Percentiles rank a stretch among this genome's conserved stretches.
These are phyloP conservation scores for Starmera stellimalicola DNA, from an alignment of 1,139 yeast genomes.

Conservation along the genomic window DNA sequence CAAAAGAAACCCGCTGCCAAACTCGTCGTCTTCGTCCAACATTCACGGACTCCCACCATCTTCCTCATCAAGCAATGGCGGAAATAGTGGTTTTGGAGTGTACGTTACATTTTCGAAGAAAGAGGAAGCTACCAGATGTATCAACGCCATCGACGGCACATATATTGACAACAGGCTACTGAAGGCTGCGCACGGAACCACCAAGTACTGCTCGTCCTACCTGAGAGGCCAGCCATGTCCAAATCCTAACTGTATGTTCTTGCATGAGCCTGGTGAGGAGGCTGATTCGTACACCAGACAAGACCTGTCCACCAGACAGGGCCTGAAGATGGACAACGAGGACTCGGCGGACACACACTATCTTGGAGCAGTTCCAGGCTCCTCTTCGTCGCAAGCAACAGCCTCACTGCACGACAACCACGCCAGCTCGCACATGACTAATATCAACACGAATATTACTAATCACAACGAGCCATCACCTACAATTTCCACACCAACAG, in stretches of 20 bases:
- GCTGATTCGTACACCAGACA: conserved; percentile 95
- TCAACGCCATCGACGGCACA: conserved; percentile 89
- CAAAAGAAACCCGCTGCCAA: conserved; percentile 48
- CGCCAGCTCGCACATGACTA: conserved; percentile 3
- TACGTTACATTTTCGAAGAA: conserved; percentile 89
- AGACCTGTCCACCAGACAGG: conserved; percentile 78
- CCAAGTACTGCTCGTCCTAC: conserved; percentile 94
- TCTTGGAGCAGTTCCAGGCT: conserved; percentile 15
- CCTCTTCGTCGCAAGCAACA: conserved; percentile 4
- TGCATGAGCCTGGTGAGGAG: conserved; percentile 99
- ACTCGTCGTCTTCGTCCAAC: conserved; percentile 12
- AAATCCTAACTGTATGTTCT: conserved; percentile 97
- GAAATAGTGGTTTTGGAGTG: conserved; percentile 81
- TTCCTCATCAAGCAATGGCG: too few species aligned
- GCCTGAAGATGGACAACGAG: conserved; percentile 45
- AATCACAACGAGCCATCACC: conserved; percentile 12
- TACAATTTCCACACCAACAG: conserved; percentile 22
- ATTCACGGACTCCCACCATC: conserved; percentile 32
- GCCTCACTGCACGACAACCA: conserved; percentile 3
- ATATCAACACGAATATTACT: conserved; percentile 1
- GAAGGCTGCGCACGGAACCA: conserved; percentile 96
- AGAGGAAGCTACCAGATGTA: conserved; percentile 92
- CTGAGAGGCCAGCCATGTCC: conserved; percentile 95
- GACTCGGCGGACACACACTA: conserved; percentile 21
- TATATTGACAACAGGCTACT: conserved; percentile 80